Evolutionary conservation across 805 yeast genomes (phyloP), one percentile per base, ranked within the genome.

Genomic region (Lachancea cidri): DNA sequence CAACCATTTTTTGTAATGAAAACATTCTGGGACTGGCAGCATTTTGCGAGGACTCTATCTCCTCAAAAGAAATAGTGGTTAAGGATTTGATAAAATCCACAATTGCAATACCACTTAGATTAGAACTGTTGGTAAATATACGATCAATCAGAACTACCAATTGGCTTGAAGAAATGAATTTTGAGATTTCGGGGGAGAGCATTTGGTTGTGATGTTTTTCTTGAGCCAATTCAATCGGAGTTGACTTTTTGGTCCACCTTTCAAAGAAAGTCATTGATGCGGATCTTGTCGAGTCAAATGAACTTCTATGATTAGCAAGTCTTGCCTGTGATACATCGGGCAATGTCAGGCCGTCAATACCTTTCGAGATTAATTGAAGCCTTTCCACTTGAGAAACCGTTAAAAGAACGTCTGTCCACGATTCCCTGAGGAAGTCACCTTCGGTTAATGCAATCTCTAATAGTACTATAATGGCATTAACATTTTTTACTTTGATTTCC

Each of bases 1-100:
- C 98, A 39, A 93, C 95, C 73, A 93, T 85, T 59, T 93, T 93
- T 58, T 88, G 98, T 48, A 93, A 67, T 0, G 98, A 86, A 58
- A 86, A 94, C 65, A 87, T 82, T 60, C 98, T 73, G 29, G 98
- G 98, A 46, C 86, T 79, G 5, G 74, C 70, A 33, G 89, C 81
- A 55, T 79, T 79, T 5, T 88, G 89, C 1, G 95, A 83, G 0
- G 94, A 83, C 47, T 85, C 88, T 46, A 93, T 87, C 62, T 93
- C 99, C 55, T 89, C 97, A 32, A 78, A 68, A 0, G 96, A 85
- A 19, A 93, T 95, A 44, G 79, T 85, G 3, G 95, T 79, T 46
- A 93, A 70, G 0, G 97, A 95, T 41, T 74, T 77, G 38, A 94
- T 94, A 65, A 94, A 93, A 43, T 80, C 83, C 41, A 85, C 79